phyloP scores from a whole-genome alignment of 1,139 yeast species.

The Kodamaea ohmeri region DNA sequence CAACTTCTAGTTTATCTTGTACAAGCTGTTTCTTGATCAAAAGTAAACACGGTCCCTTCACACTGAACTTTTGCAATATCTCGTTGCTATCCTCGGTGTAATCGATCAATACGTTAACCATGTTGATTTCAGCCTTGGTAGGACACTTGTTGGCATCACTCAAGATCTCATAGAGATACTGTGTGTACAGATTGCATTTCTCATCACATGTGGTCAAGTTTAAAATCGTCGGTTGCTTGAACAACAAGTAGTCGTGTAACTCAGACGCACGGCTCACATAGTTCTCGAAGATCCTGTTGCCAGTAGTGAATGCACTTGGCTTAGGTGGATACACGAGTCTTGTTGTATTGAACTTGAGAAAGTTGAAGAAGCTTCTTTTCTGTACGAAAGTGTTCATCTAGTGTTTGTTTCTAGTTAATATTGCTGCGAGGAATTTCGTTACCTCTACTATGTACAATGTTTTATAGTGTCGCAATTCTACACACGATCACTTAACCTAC shows the following conservation, averaged over 20 bases:
- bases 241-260: slow-evolving; percentile 52
- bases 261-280: slow-evolving; percentile 51
- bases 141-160: slow-evolving; percentile 52
- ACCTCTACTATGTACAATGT: neutral
- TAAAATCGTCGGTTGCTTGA: slow-evolving; percentile 60
- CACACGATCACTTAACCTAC: slow-evolving; percentile 52
- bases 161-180: slow-evolving; percentile 55
- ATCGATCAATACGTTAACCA: slow-evolving; percentile 59
- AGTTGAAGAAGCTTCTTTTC: slow-evolving; percentile 8
- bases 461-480: no score
- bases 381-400: slow-evolving; percentile 10
- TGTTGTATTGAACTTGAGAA: slow-evolving; percentile 13
- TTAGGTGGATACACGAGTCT: slow-evolving; percentile 40
- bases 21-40: slow-evolving; percentile 68
- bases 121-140: slow-evolving; percentile 38
- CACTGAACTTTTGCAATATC: slow-evolving; percentile 12
- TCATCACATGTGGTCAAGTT: slow-evolving; percentile 74
- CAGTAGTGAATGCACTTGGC: slow-evolving; percentile 37
- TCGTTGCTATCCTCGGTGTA: slow-evolving; percentile 11
- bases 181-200: slow-evolving; percentile 60
- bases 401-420: slow-evolving; percentile 1
- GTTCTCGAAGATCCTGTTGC: slow-evolving; percentile 40
- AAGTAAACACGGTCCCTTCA: slow-evolving; percentile 34
- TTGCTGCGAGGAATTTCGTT: no score
- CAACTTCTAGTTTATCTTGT: slow-evolving; percentile 43